Conservation (phyloP, 2,329 filamentous ascomycete species). For the Fusarium proliferatum region DNA sequence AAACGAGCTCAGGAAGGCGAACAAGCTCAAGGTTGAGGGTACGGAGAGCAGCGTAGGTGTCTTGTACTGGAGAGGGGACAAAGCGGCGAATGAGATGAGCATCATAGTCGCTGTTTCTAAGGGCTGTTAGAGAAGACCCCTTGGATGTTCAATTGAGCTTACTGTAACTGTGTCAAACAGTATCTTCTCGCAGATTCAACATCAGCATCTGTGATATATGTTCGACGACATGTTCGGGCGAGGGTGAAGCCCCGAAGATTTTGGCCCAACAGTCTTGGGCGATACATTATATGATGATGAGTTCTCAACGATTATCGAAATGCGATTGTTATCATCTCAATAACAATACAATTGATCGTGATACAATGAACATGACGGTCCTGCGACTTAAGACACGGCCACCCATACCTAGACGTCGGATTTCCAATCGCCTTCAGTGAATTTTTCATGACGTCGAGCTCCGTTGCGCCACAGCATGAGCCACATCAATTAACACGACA, state of each 20-base stretch:
- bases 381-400: conserved; percentile 33
- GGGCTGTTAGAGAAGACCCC: conserved; percentile 12
- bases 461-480: conserved; percentile 22
- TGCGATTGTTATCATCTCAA: neutral
- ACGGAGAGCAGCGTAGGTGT: conserved; percentile 90
- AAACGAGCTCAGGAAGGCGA: conserved; percentile 88
- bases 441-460: conserved; percentile 46
- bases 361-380: conserved; percentile 25
- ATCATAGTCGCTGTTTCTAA: conserved; percentile 87
- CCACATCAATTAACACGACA: conserved; percentile 24
- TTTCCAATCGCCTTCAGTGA: conserved; percentile 40
- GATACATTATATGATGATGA: conserved; percentile 52
- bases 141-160: conserved; percentile 11
- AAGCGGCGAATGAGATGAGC: conserved; percentile 89
- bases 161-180: conserved; percentile 65
- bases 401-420: conserved; percentile 33
- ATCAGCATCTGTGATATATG: conserved; percentile 62
- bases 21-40: conserved; percentile 94
- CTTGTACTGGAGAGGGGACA: conserved; percentile 77
- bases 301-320: neutral
- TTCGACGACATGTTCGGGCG: conserved; percentile 49
- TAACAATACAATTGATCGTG: conserved; percentile 7
- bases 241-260: conserved; percentile 52
- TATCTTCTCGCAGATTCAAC: conserved; percentile 65
- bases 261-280: conserved; percentile 50